A percentile compares a stretch with the other conserved stretches of the same genome.
These are phyloP conservation scores for Epichloe aotearoae DNA, from an alignment of 2,329 filamentous ascomycete species.

Conservation along the genomic window DNA sequence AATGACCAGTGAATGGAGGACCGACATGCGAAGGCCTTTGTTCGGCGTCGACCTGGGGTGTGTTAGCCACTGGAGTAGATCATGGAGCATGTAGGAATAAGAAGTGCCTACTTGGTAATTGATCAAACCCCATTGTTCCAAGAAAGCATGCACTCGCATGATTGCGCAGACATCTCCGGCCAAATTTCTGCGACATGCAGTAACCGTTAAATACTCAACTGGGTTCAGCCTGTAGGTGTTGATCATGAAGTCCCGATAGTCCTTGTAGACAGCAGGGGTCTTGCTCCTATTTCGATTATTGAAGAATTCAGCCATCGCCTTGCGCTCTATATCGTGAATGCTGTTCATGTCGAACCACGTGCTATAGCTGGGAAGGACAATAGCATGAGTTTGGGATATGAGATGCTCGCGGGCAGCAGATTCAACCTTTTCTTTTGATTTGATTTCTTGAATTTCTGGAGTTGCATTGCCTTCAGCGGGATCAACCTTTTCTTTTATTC, in stretches of 20 bases:
- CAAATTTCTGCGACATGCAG: constrained; percentile 85
- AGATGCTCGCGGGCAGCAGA: constrained; percentile 82
- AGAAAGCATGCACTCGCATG: constrained; percentile 94
- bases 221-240: constrained; percentile 97
- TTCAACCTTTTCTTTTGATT: constrained; percentile 72
- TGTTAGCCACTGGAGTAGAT: background rate
- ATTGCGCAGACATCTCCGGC: constrained; percentile 97
- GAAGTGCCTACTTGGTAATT: constrained; percentile 75
- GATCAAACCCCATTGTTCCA: constrained; percentile 97
- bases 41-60: constrained; percentile 75
- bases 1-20: constrained; percentile 93
- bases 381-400: constrained; percentile 85
- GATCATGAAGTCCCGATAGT: constrained; percentile 99
- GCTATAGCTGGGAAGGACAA: constrained; percentile 93
- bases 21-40: constrained; percentile 90
- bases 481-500: constrained; percentile 32
- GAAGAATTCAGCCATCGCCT: constrained; percentile 95
- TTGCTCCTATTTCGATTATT: constrained; percentile 98
- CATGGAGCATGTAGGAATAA: background rate
- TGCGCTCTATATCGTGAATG: constrained; percentile 83
- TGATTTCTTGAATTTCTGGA: constrained; percentile 40
- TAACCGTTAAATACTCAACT: constrained; percentile 91
- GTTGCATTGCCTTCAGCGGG: constrained; percentile 35
- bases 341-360: constrained; percentile 98
- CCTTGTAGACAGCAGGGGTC: constrained; percentile 92